These are phyloP conservation scores for Xylaria flabelliformis DNA, from an alignment of 495 filamentous ascomycete species.

Conservation along the genomic window DNA sequence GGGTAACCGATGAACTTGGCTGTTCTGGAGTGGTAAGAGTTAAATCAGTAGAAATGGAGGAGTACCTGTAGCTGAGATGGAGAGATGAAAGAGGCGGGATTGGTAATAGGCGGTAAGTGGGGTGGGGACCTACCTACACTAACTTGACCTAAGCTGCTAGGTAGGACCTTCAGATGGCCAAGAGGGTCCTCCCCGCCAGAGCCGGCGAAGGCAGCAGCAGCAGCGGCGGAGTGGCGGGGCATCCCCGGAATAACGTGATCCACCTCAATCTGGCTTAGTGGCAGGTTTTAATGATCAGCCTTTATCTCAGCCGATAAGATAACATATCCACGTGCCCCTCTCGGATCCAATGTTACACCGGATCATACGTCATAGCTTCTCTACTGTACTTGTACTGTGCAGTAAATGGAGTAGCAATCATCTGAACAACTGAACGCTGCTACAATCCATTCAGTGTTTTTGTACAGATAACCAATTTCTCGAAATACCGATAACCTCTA, in stretches of 20 bases:
- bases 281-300: background rate
- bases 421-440: background rate
- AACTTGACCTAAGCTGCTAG: background rate
- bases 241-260: slow-evolving; percentile 16
- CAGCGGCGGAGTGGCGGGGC: slow-evolving; percentile 17
- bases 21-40: background rate
- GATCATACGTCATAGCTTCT: slow-evolving; percentile 5
- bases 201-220: background rate
- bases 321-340: slow-evolving; percentile 4
- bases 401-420: too few relatives aligned
- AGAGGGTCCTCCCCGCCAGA: slow-evolving; percentile 8
- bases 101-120: slow-evolving; percentile 28
- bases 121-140: slow-evolving; percentile 20
- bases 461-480: background rate
- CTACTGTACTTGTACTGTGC: background rate
- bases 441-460: background rate
- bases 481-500: background rate
- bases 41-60: background rate
- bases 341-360: background rate
- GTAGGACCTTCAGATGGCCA: background rate
- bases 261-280: background rate
- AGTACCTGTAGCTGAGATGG: background rate
- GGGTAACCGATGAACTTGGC: background rate
- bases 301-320: slow-evolving; percentile 1
- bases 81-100: background rate